phyloP scores from a whole-genome alignment of 192 early-diverging fungal species.

The Diversispora eburnea region DNA sequence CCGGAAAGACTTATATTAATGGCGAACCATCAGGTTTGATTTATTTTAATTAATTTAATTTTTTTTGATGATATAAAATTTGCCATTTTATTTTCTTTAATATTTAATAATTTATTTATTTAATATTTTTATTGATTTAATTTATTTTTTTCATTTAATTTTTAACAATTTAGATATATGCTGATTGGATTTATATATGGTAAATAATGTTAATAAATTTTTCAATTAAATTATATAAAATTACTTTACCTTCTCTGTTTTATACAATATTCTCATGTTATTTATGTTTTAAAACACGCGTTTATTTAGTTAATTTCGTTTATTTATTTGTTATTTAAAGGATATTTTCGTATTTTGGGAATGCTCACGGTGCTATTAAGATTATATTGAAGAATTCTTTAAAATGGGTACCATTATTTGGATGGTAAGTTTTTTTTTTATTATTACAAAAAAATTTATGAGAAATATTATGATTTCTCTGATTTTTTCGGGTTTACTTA shows the following conservation, averaged over 20 bases:
- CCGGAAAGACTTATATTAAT: slow-evolving; percentile 48
- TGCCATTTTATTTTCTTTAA: not conserved
- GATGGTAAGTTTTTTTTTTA: slow-evolving; percentile 48
- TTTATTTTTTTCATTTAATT: too few species aligned
- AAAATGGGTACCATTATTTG: slow-evolving; percentile 82
- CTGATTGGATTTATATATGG: slow-evolving; percentile 71
- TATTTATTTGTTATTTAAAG: slow-evolving; percentile 19
- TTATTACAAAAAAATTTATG: not conserved
- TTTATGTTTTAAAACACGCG: not conserved
- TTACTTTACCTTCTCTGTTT: too few species aligned
- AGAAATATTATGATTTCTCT: not conserved
- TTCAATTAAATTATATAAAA: not conserved
- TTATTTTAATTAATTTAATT: not conserved
- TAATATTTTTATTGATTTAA: too few species aligned
- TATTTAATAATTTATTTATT: not conserved
- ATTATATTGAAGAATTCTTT: slow-evolving; percentile 88
- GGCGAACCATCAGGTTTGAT: slow-evolving; percentile 56
- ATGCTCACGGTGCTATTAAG: slow-evolving; percentile 79
- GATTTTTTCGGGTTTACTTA: not conserved
- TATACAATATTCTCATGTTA: too few species aligned
- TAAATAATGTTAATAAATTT: not conserved
- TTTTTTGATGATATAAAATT: not conserved
- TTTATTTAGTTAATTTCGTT: not conserved
- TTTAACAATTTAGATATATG: slow-evolving; percentile 47
- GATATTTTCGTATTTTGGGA: slow-evolving; percentile 57